A percentile compares a stretch with the other conserved stretches of the same genome.
Conservation (phyloP, 2,329 filamentous ascomycete species). For the Mycogone perniciosa region DNA sequence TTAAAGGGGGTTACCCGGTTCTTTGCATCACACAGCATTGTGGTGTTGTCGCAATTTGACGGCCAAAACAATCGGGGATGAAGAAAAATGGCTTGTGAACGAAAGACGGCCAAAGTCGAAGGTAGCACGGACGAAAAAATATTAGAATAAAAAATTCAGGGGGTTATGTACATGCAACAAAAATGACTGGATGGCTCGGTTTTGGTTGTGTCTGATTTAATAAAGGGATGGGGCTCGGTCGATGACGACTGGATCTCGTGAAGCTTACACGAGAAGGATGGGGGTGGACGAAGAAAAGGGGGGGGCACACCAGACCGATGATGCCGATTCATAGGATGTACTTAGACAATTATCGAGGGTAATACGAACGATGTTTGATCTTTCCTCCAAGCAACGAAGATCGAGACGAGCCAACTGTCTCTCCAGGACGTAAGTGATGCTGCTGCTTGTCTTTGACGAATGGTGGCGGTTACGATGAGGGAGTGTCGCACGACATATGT, state of each 20-base stretch:
- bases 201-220: too few species aligned
- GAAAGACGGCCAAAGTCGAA: background rate
- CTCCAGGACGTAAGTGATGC: background rate
- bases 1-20: too few species aligned
- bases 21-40: too few species aligned
- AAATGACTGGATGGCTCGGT: background rate
- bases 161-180: background rate
- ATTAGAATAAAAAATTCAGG: background rate
- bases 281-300: background rate
- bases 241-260: too few species aligned
- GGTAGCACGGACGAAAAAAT: background rate
- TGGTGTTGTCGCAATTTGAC: too few species aligned
- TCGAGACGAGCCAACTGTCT: too few species aligned
- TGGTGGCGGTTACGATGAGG: background rate
- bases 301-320: background rate
- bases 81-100: too few species aligned
- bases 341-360: background rate
- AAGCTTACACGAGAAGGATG: background rate
- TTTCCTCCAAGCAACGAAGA: background rate
- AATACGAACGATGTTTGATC: background rate
- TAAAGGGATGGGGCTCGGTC: background rate
- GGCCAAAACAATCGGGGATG: too few species aligned
- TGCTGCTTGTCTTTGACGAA: background rate
- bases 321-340: background rate
- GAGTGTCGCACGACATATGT: conserved; percentile 4